These are phyloP conservation scores for Arabis hirsuta DNA, from an alignment of 345 rosid species.

Conservation along the genomic window DNA sequence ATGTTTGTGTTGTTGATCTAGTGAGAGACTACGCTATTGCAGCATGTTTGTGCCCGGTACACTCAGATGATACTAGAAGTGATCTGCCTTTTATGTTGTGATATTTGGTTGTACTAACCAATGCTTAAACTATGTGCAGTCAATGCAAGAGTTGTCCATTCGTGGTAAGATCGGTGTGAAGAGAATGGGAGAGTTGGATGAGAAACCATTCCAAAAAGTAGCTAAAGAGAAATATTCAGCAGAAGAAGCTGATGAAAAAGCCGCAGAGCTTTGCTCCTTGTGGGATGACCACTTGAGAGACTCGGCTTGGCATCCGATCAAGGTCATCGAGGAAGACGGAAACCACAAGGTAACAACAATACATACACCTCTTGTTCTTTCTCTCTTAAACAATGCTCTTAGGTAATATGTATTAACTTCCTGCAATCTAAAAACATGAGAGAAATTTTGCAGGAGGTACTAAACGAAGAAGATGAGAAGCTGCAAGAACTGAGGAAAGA, in stretches of 20 bases:
- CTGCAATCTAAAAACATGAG: conserved; percentile 1
- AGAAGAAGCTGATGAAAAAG: conserved; percentile 23
- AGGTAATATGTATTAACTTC: neutral
- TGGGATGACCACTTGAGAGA: conserved; percentile 43
- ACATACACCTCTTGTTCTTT: neutral
- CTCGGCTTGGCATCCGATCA: conserved; percentile 45
- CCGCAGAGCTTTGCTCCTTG: conserved; percentile 30
- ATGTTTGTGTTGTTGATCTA: neutral
- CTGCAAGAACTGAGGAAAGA: conserved; percentile 50
- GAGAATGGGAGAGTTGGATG: conserved; percentile 42
- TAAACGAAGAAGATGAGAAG: conserved; percentile 59
- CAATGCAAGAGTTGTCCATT: conserved; percentile 25
- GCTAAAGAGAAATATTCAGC: conserved; percentile 40
- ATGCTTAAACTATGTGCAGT: conserved; percentile 28
- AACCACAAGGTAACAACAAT: conserved; percentile 18
- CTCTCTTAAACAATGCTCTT: conserved; percentile 2
- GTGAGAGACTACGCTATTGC: conserved; percentile 14
- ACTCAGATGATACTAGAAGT: conserved; percentile 1
- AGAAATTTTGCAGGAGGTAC: conserved; percentile 47
- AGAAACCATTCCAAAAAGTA: conserved; percentile 33
- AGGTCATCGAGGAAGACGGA: conserved; percentile 28
- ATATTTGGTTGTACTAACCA: conserved; percentile 17
- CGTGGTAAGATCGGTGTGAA: conserved; percentile 34
- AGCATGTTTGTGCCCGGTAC: conserved; percentile 3
- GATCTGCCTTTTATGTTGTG: conserved; percentile 23